These are phyloP conservation scores for Oryza meridionalis DNA, from an alignment of 176 grass and related monocot species.

Conservation along the genomic window DNA sequence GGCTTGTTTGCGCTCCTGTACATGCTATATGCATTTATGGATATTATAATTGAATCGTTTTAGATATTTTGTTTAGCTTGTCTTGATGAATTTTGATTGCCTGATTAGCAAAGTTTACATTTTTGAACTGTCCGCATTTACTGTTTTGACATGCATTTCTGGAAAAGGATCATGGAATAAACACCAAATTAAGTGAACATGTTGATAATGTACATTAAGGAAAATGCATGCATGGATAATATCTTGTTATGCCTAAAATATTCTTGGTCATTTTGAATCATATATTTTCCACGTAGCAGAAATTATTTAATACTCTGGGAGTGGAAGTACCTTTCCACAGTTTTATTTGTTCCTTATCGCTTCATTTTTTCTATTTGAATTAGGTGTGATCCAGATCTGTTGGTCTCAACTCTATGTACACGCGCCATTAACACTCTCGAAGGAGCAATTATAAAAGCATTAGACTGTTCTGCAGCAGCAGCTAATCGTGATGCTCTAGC, in stretches of 20 bases:
- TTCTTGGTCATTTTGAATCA: neutral
- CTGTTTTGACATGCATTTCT: conserved; percentile 18
- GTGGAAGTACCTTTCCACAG: neutral
- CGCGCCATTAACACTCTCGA: conserved; percentile 91
- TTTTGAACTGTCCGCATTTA: neutral
- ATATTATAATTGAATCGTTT: conserved; percentile 16
- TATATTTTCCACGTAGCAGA: neutral
- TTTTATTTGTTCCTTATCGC: conserved; percentile 26
- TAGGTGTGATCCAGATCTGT: conserved; percentile 85
- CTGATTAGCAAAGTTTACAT: neutral
- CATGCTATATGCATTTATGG: conserved; percentile 2
- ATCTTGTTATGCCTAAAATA: neutral
- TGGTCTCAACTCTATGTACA: conserved; percentile 80
- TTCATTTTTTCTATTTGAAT: conserved; percentile 45
- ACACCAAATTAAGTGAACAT: conserved; percentile 7
- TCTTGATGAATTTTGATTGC: neutral
- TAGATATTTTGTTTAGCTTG: neutral
- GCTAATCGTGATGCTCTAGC: conserved; percentile 92
- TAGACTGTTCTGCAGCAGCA: conserved; percentile 80
- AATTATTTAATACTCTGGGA: conserved; percentile 9
- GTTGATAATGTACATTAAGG: neutral
- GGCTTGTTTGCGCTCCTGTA: conserved; percentile 2
- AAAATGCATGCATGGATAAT: neutral
- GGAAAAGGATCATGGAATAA: neutral
- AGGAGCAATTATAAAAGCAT: conserved; percentile 87